These are phyloP conservation scores for Aureobasidium sp. DNA, from an alignment of 2,329 filamentous ascomycete species.

Conservation along the genomic window DNA sequence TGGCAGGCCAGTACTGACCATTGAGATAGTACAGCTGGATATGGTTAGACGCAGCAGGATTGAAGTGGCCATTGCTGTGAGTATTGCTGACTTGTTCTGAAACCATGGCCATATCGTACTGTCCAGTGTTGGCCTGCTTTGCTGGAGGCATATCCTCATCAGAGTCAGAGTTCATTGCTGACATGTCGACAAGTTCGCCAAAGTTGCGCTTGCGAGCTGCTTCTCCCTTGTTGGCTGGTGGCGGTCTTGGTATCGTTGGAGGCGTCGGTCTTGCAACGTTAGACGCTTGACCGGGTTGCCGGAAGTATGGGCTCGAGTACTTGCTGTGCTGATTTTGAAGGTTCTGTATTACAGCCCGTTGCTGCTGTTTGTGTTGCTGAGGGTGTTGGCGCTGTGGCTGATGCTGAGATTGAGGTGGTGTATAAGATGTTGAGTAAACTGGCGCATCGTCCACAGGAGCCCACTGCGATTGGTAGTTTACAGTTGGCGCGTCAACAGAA, in stretches of 20 bases:
- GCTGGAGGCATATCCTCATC: slow-evolving; percentile 37
- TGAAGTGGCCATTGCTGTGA: neutral
- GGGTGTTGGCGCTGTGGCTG: neutral
- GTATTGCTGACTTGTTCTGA: neutral
- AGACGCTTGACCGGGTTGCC: neutral
- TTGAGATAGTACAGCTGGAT: slow-evolving; percentile 9
- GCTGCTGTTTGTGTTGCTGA: neutral
- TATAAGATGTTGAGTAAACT: neutral
- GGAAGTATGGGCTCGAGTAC: slow-evolving; percentile 11
- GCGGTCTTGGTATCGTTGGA: slow-evolving; percentile 15
- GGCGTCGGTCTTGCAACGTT: slow-evolving; percentile 13
- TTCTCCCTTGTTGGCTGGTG: slow-evolving; percentile 42
- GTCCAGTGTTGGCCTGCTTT: slow-evolving; percentile 22
- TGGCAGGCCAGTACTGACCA: neutral
- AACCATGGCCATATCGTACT: neutral
- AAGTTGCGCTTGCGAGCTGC: slow-evolving; percentile 48
- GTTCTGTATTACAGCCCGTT: neutral
- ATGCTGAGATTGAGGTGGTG: neutral
- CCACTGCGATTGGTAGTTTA: slow-evolving; percentile 7
- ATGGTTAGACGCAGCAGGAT: neutral
- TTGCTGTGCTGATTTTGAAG: neutral
- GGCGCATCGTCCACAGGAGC: neutral
- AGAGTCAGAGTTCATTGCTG: slow-evolving; percentile 30
- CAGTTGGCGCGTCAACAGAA: neutral
- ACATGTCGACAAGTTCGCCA: slow-evolving; percentile 46